Percentiles rank a stretch among this genome's conserved stretches.
Evolutionary conservation across 2,329 filamentous ascomycete species (phyloP).

Genomic region (Akanthomyces lecanii): DNA sequence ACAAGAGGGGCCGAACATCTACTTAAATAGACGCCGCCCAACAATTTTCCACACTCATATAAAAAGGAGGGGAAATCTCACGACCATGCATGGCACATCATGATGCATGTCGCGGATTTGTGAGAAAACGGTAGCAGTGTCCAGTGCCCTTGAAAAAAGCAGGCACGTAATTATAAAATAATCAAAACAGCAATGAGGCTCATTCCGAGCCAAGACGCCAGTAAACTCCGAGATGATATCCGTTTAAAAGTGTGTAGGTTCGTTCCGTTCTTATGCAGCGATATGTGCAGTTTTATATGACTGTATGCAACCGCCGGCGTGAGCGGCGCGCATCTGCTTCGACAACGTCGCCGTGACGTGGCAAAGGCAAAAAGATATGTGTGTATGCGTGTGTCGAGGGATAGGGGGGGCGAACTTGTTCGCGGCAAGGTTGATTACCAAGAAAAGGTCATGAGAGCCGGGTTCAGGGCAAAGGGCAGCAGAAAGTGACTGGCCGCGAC

Average conservation of each 20-base stretch:
- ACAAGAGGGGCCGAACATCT: too few species aligned
- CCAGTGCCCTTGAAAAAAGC: background rate
- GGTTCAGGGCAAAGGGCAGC: slow-evolving; percentile 69
- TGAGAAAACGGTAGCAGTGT: background rate
- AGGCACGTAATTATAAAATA: background rate
- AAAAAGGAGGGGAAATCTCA: background rate
- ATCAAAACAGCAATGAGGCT: background rate
- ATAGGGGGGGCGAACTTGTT: background rate
- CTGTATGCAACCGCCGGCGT: background rate
- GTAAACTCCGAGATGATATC: background rate
- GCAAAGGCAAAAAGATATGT: background rate
- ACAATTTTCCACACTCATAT: too few species aligned
- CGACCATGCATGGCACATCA: background rate
- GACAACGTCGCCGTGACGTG: background rate
- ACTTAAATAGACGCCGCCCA: too few species aligned
- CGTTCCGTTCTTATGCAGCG: background rate
- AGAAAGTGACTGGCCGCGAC: slow-evolving; percentile 67
- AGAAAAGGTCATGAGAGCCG: slow-evolving; percentile 75
- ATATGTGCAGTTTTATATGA: slow-evolving; percentile 2
- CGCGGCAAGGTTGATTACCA: slow-evolving; percentile 46
- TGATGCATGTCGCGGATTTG: background rate
- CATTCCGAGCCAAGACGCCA: background rate
- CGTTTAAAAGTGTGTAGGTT: background rate
- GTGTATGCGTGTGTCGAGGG: background rate
- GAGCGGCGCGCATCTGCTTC: background rate